Percentiles rank a stretch among this genome's conserved stretches.
phyloP scores from a whole-genome alignment of 1,284 basidiomycete genomes.

The Tausonia pullulans region DNA sequence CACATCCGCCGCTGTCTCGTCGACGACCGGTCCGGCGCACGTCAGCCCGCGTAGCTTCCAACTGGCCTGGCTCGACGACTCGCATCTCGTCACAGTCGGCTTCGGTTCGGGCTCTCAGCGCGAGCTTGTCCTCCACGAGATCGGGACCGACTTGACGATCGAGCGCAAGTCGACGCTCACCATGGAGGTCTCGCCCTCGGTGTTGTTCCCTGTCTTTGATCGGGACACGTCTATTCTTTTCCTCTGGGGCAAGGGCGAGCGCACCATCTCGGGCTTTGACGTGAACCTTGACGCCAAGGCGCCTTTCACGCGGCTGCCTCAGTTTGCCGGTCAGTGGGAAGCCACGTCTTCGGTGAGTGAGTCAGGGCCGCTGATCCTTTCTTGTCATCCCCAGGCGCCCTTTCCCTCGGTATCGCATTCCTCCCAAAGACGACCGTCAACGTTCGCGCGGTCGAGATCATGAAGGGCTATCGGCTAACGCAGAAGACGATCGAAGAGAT shows the following conservation, averaged over 20 bases:
- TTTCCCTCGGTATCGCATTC: slow-evolving; percentile 36
- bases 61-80: slow-evolving; percentile 34
- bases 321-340: slow-evolving; percentile 25
- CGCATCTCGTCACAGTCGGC: slow-evolving; percentile 34
- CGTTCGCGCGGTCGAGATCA: slow-evolving; percentile 37
- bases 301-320: slow-evolving; percentile 30
- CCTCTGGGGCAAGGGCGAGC: slow-evolving; percentile 38
- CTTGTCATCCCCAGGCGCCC: slow-evolving; percentile 12
- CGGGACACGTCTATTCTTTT: slow-evolving; percentile 37
- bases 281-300: slow-evolving; percentile 26
- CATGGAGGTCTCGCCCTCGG: slow-evolving; percentile 39
- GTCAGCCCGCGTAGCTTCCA: slow-evolving; percentile 35
- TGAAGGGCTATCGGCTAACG: slow-evolving; percentile 32
- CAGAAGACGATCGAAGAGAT: slow-evolving; percentile 35
- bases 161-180: slow-evolving; percentile 24
- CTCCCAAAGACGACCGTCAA: slow-evolving; percentile 34
- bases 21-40: slow-evolving; percentile 27
- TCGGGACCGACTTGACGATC: slow-evolving; percentile 18
- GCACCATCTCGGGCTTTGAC: slow-evolving; percentile 35
- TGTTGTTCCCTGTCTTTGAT: slow-evolving; percentile 38
- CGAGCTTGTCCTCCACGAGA: slow-evolving; percentile 34
- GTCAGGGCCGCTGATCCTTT: too few species aligned
- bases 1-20: not conserved
- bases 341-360: too few species aligned
- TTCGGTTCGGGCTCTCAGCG: slow-evolving; percentile 36